Evolutionary conservation across 768 basidiomycete species (phyloP), one percentile per base, ranked within the genome.

Genomic region (Pilatotrama ljubarskyi): DNA sequence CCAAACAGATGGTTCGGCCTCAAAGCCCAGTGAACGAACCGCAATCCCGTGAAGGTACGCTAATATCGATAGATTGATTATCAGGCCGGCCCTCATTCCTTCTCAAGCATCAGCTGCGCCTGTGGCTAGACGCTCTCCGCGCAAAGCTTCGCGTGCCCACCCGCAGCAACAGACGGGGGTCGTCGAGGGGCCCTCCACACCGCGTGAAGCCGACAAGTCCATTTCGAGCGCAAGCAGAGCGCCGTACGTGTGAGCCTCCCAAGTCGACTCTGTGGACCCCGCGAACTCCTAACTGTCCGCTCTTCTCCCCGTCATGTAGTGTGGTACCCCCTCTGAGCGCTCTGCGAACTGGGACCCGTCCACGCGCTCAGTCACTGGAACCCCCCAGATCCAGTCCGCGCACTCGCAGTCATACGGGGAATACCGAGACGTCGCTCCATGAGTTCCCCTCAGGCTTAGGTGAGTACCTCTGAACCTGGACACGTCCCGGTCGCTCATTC

Each of bases 141-240:
- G 38, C 20, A 51, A 37, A 35, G 10, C 35, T 20, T 32, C 32
- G 20, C 25, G 25, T 4, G 15, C 26, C 1, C 10, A 29, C 13
- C 38, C 17, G 1, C 18, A 22, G 22, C 4, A 13, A 6, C 37
- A 2, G 14, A 5, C 25, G 2, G 47, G 17, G 11, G 37, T 17
- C 14, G 22, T 24, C 2, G 22, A 24, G 7, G 29, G 32, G 1
- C 32, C 18, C 32, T 50, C 52, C 3, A 15, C 29, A 0, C 42
- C 13, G 15, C n/a, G 29, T 22, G 42, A 18, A 1, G n/a, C 41
- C 22, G 20, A 17, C 29, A 32, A 10, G 3, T 44, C 38, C 2
- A 14, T 38, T 8, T 46, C 54, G 11, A 55, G 54, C 36, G 35
- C 54, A 7, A 47, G 43, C 36, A 55, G 54, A 36, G 41, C 54